phyloP scores from a whole-genome alignment of 164 flowering plant species.

The Buxus sempervirens region DNA sequence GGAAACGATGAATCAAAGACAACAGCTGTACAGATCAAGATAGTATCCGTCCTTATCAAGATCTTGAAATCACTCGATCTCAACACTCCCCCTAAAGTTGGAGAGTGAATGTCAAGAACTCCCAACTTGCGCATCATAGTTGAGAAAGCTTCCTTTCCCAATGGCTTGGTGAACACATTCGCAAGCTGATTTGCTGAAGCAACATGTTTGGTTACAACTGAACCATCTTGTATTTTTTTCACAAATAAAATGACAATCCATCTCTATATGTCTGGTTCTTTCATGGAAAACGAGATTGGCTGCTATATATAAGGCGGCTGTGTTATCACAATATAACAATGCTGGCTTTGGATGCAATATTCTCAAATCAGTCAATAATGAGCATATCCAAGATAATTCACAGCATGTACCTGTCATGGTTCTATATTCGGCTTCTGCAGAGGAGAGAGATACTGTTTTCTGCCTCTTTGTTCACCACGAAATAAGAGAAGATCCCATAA shows the following conservation, averaged over 20 bases:
- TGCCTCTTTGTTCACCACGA: slow-evolving; percentile 13
- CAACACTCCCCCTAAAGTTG: slow-evolving; percentile 7
- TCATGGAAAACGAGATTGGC: slow-evolving; percentile 2
- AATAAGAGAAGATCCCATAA: slow-evolving; percentile 4
- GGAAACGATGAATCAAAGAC: no score
- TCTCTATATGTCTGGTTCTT: slow-evolving; percentile 8
- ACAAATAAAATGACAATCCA: not conserved
- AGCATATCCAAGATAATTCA: slow-evolving; percentile 12
- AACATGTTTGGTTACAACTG: not conserved
- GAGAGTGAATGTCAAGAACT: slow-evolving; percentile 7
- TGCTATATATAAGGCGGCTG: not conserved
- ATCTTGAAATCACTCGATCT: no score
- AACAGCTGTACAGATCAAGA: no score
- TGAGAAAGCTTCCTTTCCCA: not conserved
- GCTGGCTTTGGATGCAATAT: not conserved
- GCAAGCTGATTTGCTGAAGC: slow-evolving; percentile 5
- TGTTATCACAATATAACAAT: not conserved
- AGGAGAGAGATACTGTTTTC: slow-evolving; percentile 11
- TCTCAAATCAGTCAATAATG: slow-evolving; percentile 4
- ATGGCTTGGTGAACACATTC: slow-evolving; percentile 6
- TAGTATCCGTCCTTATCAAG: no score
- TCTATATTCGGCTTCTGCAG: slow-evolving; percentile 16
- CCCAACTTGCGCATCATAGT: slow-evolving; percentile 4
- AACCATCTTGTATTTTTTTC: slow-evolving; percentile 10
- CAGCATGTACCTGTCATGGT: slow-evolving; percentile 11